phyloP scores from a whole-genome alignment of 352 stramenopile genomes.

The Plasmopara muralis region DNA sequence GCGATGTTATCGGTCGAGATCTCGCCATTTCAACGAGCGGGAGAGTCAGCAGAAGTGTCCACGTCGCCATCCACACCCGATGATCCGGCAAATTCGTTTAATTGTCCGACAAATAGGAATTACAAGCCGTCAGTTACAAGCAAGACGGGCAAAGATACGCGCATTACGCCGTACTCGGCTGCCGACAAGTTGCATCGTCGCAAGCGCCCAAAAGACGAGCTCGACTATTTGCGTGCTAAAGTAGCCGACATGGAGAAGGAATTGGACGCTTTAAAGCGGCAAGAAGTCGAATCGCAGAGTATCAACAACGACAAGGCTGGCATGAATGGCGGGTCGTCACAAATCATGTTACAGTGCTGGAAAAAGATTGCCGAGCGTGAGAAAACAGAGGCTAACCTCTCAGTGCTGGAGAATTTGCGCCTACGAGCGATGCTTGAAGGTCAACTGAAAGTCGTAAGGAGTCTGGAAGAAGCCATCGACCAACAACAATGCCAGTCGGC shows the following conservation, averaged over 20 bases:
- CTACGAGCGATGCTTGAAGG: slow-evolving; percentile 27
- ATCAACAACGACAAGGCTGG: slow-evolving; percentile 3
- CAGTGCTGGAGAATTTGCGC: slow-evolving; percentile 25
- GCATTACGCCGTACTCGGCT: slow-evolving; percentile 15
- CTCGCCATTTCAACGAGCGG: neutral
- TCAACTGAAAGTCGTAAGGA: slow-evolving; percentile 23
- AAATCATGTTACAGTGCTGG: slow-evolving; percentile 21
- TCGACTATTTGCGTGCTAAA: slow-evolving; percentile 29
- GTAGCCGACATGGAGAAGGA: slow-evolving; percentile 31
- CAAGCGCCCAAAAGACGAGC: slow-evolving; percentile 33
- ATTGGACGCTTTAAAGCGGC: slow-evolving; percentile 10
- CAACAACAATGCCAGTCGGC: slow-evolving; percentile 24
- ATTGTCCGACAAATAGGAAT: neutral
- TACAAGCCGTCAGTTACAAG: neutral
- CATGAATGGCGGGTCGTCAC: neutral
- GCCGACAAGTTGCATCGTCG: slow-evolving; percentile 19
- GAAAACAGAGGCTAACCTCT: slow-evolving; percentile 21
- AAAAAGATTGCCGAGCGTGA: slow-evolving; percentile 25
- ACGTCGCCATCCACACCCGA: neutral
- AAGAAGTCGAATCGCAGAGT: slow-evolving; percentile 12
- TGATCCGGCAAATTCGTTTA: slow-evolving; percentile 1
- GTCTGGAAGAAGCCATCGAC: slow-evolving; percentile 29
- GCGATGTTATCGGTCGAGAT: slow-evolving; percentile 15
- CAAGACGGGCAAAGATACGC: slow-evolving; percentile 15
- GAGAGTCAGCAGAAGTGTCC: neutral